Base-by-base conservation (phyloP, 2,329 filamentous ascomycete genomes). In the Penicillium sp. region DNA sequence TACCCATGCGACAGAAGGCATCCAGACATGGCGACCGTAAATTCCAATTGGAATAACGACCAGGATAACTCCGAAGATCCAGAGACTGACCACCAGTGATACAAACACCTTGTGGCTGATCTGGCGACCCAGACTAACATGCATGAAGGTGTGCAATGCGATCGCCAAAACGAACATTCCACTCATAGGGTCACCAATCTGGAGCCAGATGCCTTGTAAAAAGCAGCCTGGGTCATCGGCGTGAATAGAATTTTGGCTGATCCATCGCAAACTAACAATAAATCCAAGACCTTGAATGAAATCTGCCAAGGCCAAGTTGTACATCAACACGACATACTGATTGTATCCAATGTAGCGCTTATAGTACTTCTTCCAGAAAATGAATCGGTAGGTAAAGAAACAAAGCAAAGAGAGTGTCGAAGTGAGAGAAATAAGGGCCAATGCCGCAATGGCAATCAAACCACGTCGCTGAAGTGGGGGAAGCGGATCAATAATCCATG, bases 161-260 rank as follows among this genome's bases (percentile, higher is more conserved):
- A 81, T 81, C 6, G 76, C 73, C 6, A 81, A 65, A 27, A 81
- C 74, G 63, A 81, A 79, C 57, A 81, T 68, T 4, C 77, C 77
- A 58, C 75, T 75, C 25, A 75, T 69, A 8, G 80, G 71, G 61
- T 81, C 78, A 15, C 79, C 79, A 46, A 79, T 73, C 44, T 80
- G 77, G 3, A 81, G 58, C 48, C 79, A 75, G 71, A 77, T 77
- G 1, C 71, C 79, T 57, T 81, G 79, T 9, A 75, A 61, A 56
- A 77, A 76, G 59, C 79, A 81, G 2, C 74, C 69, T 6, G 63
- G 64, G 1, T 75, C 76, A 0, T 70, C 69, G 2, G 72, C 71
- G 29, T 73, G 50, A 40, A 81, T 76, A 25, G 70, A 72, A 51
- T 76, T 65, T 18, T 73, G 56, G 3, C 60, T 59, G 15, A 79